Conservation (phyloP, 75 land plant species). For the Ceratopteris richardii region DNA sequence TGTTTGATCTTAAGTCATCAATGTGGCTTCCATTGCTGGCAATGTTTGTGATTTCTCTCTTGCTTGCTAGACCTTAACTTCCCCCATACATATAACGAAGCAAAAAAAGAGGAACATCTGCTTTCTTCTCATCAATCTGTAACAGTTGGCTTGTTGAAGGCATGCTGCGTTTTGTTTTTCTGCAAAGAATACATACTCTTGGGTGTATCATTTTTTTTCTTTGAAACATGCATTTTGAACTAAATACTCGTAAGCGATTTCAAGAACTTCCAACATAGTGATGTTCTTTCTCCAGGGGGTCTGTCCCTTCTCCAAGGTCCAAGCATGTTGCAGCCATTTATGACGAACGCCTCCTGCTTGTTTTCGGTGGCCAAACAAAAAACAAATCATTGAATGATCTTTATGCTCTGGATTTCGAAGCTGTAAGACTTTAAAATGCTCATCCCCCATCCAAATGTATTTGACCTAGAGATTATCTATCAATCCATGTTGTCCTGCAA, state of each 20-base stretch:
- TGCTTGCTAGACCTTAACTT: not conserved
- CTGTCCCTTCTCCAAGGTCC: conserved; percentile 80
- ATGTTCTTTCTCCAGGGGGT: conserved; percentile 78
- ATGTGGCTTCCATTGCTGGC: conserved; percentile 92
- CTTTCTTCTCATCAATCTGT: no score
- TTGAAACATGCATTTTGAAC: no score
- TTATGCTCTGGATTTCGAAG: conserved; percentile 90
- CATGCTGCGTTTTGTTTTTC: no score
- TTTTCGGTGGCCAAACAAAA: conserved; percentile 91
- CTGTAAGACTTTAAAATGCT: conserved; percentile 34
- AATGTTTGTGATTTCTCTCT: conserved; percentile 36
- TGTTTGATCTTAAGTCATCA: conserved; percentile 88
- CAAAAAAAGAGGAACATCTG: no score
- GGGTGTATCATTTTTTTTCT: no score
- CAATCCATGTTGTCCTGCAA: no score
- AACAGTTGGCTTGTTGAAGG: no score
- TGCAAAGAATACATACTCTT: no score
- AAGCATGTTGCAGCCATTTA: conserved; percentile 85
- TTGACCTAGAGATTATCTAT: not conserved
- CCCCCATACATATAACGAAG: no score
- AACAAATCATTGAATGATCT: conserved; percentile 68
- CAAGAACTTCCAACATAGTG: no score
- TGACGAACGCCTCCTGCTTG: conserved; percentile 63
- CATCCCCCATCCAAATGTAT: not conserved
- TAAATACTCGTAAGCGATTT: no score